These are phyloP conservation scores for Penicillium decumbens DNA, from an alignment of 2,329 filamentous ascomycete species.

Conservation along the genomic window DNA sequence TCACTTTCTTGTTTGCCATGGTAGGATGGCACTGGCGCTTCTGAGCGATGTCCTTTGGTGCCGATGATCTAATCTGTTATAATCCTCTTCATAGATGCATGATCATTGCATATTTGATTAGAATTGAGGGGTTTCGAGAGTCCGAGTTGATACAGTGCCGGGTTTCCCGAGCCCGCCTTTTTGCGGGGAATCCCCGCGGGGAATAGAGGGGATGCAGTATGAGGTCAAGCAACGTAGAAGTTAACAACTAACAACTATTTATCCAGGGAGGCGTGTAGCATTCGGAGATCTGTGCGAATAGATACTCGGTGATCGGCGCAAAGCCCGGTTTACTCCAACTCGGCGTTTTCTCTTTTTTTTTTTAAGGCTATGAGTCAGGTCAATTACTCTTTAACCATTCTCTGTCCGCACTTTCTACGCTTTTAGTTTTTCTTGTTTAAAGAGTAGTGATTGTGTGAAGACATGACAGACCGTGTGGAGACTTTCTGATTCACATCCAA, in stretches of 20 bases:
- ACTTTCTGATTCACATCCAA: background rate
- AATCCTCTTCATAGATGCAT: slow-evolving; percentile 13
- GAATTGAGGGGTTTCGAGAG: background rate
- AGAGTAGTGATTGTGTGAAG: background rate
- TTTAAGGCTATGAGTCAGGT: slow-evolving; percentile 7
- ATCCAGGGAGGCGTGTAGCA: background rate
- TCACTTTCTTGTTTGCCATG: background rate
- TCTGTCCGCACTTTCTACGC: background rate
- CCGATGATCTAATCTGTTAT: background rate
- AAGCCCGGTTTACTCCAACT: slow-evolving; percentile 6
- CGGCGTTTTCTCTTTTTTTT: slow-evolving; percentile 1
- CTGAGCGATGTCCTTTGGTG: background rate
- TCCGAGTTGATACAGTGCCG: background rate
- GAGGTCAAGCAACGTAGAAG: background rate
- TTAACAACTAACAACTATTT: background rate
- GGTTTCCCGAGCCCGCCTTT: background rate
- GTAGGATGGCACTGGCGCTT: background rate
- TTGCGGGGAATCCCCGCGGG: slow-evolving; percentile 6
- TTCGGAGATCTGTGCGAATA: slow-evolving; percentile 22
- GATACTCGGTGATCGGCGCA: slow-evolving; percentile 12
- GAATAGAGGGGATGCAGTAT: background rate
- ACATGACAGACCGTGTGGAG: slow-evolving; percentile 1
- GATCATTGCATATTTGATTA: slow-evolving; percentile 4
- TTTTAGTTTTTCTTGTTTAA: background rate
- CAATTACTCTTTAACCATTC: background rate